phyloP scores from a whole-genome alignment of 352 stramenopile species.

The Pythium oligandrum region DNA sequence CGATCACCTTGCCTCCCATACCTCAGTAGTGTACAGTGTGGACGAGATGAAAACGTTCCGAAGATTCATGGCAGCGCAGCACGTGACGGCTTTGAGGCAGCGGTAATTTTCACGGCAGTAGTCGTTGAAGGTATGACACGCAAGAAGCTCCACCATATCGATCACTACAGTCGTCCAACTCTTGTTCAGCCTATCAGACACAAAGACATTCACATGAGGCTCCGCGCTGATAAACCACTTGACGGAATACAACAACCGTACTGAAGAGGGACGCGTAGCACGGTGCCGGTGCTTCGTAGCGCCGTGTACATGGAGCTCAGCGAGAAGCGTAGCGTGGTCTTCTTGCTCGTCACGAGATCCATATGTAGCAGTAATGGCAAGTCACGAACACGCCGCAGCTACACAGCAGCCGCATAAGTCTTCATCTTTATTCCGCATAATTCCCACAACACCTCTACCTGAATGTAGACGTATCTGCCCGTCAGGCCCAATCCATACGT shows the following conservation, averaged over 20 bases:
- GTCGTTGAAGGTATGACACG: conserved; percentile 65
- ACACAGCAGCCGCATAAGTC: not conserved
- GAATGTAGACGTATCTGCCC: conserved; percentile 65
- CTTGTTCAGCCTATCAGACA: conserved; percentile 26
- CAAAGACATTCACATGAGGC: not conserved
- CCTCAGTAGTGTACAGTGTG: conserved; percentile 37
- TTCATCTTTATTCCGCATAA: not conserved
- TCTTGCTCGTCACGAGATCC: conserved; percentile 66
- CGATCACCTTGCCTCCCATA: conserved; percentile 7
- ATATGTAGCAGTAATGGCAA: conserved; percentile 59
- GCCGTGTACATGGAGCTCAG: conserved; percentile 65
- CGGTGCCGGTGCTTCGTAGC: conserved; percentile 49
- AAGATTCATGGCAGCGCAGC: conserved; percentile 63
- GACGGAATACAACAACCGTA: conserved; percentile 8
- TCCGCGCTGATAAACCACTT: conserved; percentile 1
- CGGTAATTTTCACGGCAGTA: conserved; percentile 56
- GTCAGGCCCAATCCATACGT: conserved; percentile 58
- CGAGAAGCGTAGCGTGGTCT: conserved; percentile 56
- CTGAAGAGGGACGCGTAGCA: conserved; percentile 50
- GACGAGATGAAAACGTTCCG: conserved; percentile 61
- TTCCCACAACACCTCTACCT: conserved; percentile 24
- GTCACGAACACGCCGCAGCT: conserved; percentile 37
- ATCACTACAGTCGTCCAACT: conserved; percentile 63
- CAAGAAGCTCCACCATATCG: conserved; percentile 57
- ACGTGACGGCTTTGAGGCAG: conserved; percentile 61